Percentiles rank a stretch among this genome's conserved stretches.
Conservation (phyloP, 2,329 filamentous ascomycete species). For the Paecilomyces niveus region DNA sequence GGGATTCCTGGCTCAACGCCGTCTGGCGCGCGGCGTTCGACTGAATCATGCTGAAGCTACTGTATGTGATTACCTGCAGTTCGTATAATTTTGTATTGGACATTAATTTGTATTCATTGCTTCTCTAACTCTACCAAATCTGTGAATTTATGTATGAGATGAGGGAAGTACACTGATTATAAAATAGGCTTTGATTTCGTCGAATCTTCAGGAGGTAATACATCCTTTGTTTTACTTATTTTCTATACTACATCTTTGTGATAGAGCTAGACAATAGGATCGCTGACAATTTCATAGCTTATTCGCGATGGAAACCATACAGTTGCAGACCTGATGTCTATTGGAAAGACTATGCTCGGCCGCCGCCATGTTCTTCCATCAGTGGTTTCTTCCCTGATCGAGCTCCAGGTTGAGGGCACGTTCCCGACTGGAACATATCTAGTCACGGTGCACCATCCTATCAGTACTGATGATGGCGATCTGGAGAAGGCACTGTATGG, state of each 20-base stretch:
- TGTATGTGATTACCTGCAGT: conserved; percentile 38
- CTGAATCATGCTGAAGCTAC: conserved; percentile 86
- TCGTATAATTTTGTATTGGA: not conserved
- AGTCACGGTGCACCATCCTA: conserved; percentile 87
- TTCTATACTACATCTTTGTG: not conserved
- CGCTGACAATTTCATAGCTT: conserved; percentile 45
- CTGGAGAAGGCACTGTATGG: conserved; percentile 83
- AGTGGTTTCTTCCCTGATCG: conserved; percentile 68
- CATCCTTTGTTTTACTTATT: not conserved
- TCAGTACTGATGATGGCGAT: conserved; percentile 79
- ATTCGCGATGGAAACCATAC: conserved; percentile 93
- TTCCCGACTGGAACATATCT: conserved; percentile 88
- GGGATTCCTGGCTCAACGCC: conserved; percentile 76
- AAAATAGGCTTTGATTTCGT: conserved; percentile 55
- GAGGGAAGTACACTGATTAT: conserved; percentile 5
- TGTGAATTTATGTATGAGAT: not conserved
- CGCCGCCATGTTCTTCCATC: conserved; percentile 83
- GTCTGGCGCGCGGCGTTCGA: conserved; percentile 78
- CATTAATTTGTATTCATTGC: not conserved
- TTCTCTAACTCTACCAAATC: not conserved
- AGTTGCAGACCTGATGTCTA: conserved; percentile 86
- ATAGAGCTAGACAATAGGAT: not conserved
- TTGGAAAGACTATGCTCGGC: conserved; percentile 87
- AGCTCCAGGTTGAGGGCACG: conserved; percentile 91
- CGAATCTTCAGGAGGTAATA: conserved; percentile 74